Evolutionary conservation across 805 yeast genomes (phyloP), one percentile per base, ranked within the genome.

Genomic region (Lachancea sp.): DNA sequence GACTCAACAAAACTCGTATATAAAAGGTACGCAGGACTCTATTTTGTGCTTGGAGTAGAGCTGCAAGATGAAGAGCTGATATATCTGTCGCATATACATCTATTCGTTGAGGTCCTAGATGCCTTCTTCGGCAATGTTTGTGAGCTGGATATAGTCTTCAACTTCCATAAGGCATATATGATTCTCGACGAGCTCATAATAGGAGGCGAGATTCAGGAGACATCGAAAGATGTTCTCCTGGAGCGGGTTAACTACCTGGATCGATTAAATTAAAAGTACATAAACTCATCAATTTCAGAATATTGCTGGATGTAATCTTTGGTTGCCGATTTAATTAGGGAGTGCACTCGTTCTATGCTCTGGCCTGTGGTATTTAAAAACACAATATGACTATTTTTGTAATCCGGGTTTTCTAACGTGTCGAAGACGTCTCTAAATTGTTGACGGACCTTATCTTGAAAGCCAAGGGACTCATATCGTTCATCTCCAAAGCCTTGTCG

Each of bases 401-500:
- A 43, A 2, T 29, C 31, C 8, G 28, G 33, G 6, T 55, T 46
- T 8, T 70, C 62, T 12, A 67, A 40, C 9, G 60, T 49, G 29
- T 58, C 47, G 43, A 75, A 67, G 30, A 80, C 66, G 16, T 58
- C 47, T 40, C 70, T 64, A 55, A 89, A 92, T 45, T 78, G 68
- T 8, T 52, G 31, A 44, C 77, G 75, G 3, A 92, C 99, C 28
- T 66, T 67, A n/a, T 64, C 60, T 56, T 92, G 99, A 55, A 92
- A 83, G 36, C 72, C 78, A 4, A 61, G 58, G 20, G 71, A 73
- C 59, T 92, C 99, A 63, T 92, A 92, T 40, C 96, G 67, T 60
- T 92, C 99, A n/a, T 79, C 83, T 11, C 99, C 99, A 68, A 83
- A 92, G 1, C 95, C 95, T 8, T 77, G 78, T 41, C 97, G 69